Percentiles rank a stretch among this genome's conserved stretches.
These are phyloP conservation scores for Musa beccarii DNA, from an alignment of 176 grass and related monocot genomes.

Conservation along the genomic window DNA sequence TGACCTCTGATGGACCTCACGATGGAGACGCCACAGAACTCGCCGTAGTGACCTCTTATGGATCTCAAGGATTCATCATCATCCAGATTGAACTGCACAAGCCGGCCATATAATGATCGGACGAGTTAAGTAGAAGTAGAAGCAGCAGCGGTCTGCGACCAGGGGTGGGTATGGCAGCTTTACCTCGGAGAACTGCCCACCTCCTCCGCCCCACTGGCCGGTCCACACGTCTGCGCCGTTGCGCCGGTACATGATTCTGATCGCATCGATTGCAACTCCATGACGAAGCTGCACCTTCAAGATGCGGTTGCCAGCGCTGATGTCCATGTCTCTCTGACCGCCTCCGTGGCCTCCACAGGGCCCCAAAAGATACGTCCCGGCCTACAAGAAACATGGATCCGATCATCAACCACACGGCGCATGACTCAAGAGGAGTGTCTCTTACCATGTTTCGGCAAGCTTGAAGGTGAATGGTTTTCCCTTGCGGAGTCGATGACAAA, in stretches of 20 bases:
- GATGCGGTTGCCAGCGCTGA: constrained; percentile 32
- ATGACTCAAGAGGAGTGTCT: no score
- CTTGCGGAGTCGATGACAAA: no score
- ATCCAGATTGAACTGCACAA: constrained; percentile 24
- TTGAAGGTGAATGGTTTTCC: no score
- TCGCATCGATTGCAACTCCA: constrained; percentile 30
- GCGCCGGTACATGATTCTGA: constrained; percentile 30
- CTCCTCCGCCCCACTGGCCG: constrained; percentile 31
- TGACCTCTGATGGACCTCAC: no score
- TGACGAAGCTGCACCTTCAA: constrained; percentile 40
- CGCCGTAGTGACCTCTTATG: constrained; percentile 28
- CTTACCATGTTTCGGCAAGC: no score
- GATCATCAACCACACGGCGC: no score
- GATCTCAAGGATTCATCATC: constrained; percentile 30
- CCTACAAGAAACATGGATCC: no score
- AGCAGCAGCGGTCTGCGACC: background rate
- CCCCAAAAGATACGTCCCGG: background rate
- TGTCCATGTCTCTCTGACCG: constrained; percentile 28
- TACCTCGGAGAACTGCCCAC: constrained; percentile 39
- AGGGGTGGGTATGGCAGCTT: no score
- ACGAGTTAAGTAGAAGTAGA: background rate
- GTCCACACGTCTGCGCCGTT: constrained; percentile 32
- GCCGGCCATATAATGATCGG: background rate
- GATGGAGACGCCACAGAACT: constrained; percentile 5
- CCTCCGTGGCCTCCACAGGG: constrained; percentile 36